Evolutionary conservation across 208 protist species (phyloP), one percentile per base, ranked within the genome.

Genomic region (Eutreptiella sp.): DNA sequence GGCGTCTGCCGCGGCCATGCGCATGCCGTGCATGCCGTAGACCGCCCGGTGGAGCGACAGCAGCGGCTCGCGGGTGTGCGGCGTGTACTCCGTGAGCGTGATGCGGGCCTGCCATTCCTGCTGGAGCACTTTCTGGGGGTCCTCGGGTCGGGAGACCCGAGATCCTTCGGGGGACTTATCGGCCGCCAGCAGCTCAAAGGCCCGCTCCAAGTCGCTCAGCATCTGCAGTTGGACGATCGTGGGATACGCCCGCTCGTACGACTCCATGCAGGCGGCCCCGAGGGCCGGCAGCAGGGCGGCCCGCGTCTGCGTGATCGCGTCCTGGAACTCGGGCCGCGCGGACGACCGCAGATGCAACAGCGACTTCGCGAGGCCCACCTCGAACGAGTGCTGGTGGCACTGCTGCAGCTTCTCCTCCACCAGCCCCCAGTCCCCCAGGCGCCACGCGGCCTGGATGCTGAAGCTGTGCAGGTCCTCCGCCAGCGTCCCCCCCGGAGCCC

Each of bases 41-140:
- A 94, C 63, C 31, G 76, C 65, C 28, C 85, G 79, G 43, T 90
- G 85, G 23, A 89, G 46, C 4, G 81, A 77, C 33, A 92, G 66
- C 4, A 94, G 57, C 35, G 84, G 76, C 59, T 94, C 85, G 11
- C 76, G 77, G 3, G 70, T 72, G 19, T 80, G 72, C 1, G 85
- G 73, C 2, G 83, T 87, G 9, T 68, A 61, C 24, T 87, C 77
- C 0, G 73, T 76, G 41, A 81, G 33, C 23, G 29, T 45, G 53
- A 5, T 63, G 32, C 34, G 72, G 67, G 0, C 80, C 73, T 45
- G 41, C 35, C 31, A 42, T 34, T 62, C 16, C n/a, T 61, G 0
- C 23, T 57, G 0, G 11, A 68, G 46, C 9, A 33, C 14, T n/a
- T 7, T n/a, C 14, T n/a, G 36, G 36, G n/a, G 36, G 11, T 39